phyloP scores from a whole-genome alignment of 2,329 filamentous ascomycete species.

The Colletotrichum liriopes region DNA sequence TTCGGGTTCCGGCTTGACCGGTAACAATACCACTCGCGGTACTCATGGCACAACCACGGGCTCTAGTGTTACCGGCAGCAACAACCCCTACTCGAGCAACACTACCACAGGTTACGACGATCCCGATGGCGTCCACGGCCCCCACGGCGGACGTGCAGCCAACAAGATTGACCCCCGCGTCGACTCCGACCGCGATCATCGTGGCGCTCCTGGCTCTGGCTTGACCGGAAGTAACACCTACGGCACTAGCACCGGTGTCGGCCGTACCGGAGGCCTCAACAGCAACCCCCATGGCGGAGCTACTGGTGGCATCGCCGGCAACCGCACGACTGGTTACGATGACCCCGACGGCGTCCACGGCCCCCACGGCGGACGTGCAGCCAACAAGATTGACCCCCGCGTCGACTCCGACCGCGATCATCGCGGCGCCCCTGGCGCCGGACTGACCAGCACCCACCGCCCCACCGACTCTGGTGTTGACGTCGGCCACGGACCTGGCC shows the following conservation, averaged over 20 bases:
- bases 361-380: constrained; percentile 22
- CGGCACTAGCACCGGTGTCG: constrained; percentile 10
- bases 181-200: constrained; percentile 60
- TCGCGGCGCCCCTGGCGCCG: constrained; percentile 36
- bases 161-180: constrained; percentile 66
- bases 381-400: constrained; percentile 31
- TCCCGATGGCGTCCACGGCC: constrained; percentile 49
- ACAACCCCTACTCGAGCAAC: constrained; percentile 3
- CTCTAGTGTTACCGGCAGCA: constrained; percentile 46
- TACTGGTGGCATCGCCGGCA: constrained; percentile 52
- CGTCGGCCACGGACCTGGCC: constrained; percentile 12
- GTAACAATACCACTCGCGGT: constrained; percentile 52
- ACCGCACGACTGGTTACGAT: constrained; percentile 21
- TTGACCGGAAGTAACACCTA: constrained; percentile 26
- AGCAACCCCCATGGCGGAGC: constrained; percentile 48
- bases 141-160: constrained; percentile 54
- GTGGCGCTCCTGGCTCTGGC: constrained; percentile 11
- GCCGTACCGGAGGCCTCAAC: constrained; percentile 46
- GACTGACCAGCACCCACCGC: constrained; percentile 25
- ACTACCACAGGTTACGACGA: constrained; percentile 30
- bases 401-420: constrained; percentile 42
- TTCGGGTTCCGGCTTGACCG: constrained; percentile 28
- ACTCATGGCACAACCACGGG: constrained; percentile 60
- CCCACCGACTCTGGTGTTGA: constrained; percentile 39
- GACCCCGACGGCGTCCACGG: constrained; percentile 30